Conservation (phyloP, 2,329 filamentous ascomycete genomes). For the Didymella segeticola region DNA sequence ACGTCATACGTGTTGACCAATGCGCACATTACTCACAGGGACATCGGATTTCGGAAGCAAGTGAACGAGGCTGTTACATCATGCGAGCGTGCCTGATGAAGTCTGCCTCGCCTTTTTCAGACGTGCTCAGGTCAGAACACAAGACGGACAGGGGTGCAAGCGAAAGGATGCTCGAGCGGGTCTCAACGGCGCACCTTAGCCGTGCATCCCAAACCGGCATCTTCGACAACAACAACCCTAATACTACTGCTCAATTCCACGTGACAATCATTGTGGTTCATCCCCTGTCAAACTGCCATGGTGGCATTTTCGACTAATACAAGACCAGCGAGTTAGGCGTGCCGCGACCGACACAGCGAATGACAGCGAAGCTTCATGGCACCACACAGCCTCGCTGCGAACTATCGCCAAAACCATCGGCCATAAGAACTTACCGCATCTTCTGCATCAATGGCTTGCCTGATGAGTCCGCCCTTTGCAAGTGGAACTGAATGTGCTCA, state of each 20-base stretch:
- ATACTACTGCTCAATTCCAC: conserved; percentile 3
- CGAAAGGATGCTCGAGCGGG: conserved; percentile 8
- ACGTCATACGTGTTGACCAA: not conserved
- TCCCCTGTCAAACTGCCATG: not conserved
- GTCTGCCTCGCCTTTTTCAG: conserved; percentile 17
- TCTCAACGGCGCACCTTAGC: conserved; percentile 1
- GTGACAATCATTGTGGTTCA: not conserved
- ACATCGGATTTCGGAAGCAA: not conserved
- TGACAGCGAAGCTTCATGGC: not conserved
- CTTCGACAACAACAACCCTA: conserved; percentile 1
- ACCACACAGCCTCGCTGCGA: conserved; percentile 13
- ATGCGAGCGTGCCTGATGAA: conserved; percentile 7
- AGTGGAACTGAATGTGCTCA: not conserved
- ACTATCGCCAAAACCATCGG: conserved; percentile 16
- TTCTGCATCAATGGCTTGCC: conserved; percentile 4
- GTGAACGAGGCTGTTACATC: not conserved
- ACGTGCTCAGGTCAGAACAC: not conserved
- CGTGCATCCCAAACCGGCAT: conserved; percentile 2
- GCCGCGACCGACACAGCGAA: not conserved
- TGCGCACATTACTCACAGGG: not conserved
- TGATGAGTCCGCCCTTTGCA: conserved; percentile 5
- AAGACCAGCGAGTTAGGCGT: conserved; percentile 1
- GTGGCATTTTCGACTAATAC: conserved; percentile 3
- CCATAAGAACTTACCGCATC: conserved; percentile 4
- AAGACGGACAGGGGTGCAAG: conserved; percentile 1